Evolutionary conservation across 345 rosid genomes (phyloP), one percentile per base, ranked within the genome.

Genomic region (Moricandia arvensis): DNA sequence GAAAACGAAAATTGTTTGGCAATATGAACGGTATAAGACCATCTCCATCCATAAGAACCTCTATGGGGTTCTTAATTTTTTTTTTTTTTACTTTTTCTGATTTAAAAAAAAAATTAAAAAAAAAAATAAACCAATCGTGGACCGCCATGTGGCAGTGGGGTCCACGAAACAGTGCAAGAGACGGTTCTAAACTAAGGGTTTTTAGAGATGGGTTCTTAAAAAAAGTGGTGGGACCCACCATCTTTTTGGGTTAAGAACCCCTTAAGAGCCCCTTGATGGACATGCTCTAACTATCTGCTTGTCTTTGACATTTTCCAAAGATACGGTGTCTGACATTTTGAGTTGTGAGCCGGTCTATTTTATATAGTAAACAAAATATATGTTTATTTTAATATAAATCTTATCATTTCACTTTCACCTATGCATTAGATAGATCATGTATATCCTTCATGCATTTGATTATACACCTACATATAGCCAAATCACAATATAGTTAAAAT

Each of bases 311-410:
- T 45, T 69, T 66, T 60, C 9, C 9, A 62, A 30, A 17, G 69
- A 61, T 62, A 17, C 7, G n/a, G 63, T 21, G 2, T 62, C 65
- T 76, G 64, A 62, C 75, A 69, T 62, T 59, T 62, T 69, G 79
- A 76, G 64, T 62, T 76, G 70, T 7, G 70, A 69, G 69, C 80
- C 70, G n/a, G 13, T 76, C 64, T 53, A 41, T 62, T 27, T 68
- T 53, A 75, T 11, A 27, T 10, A 31, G 12, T 35, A 26, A 41
- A n/a, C 59, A 17, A 8, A 29, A 57, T 55, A 34, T 35, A 16
- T 1, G 33, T 7, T 31, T 53, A 8, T 17, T 31, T 13, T 49
- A 0, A 6, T 8, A 15, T 6, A 6, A 53, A 33, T 53, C 21
- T 54, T 54, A 21, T 54, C 51, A 8, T 68, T 54, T 34, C 12